phyloP scores from a whole-genome alignment of 495 filamentous ascomycete species.

The Penicillium arizonense region DNA sequence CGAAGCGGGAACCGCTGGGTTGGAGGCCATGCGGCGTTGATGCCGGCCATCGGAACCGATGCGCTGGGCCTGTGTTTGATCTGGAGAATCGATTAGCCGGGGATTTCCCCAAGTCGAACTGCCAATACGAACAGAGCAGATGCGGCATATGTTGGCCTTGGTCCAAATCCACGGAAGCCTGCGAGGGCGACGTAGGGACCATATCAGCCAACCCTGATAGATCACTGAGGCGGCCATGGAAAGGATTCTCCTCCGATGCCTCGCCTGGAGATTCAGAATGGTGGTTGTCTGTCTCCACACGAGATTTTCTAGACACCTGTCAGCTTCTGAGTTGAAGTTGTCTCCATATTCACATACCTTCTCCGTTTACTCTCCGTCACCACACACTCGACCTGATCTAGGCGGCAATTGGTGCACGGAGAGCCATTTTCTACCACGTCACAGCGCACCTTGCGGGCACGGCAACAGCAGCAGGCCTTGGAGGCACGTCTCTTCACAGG shows the following conservation, averaged over 20 bases:
- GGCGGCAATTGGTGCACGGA: slow-evolving; percentile 85
- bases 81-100: slow-evolving; percentile 14
- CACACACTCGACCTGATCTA: slow-evolving; percentile 85
- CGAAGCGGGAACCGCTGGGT: slow-evolving; percentile 36
- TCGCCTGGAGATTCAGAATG: slow-evolving; percentile 37
- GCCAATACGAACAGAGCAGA: slow-evolving; percentile 40
- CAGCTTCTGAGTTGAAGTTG: slow-evolving; percentile 8
- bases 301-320: slow-evolving; percentile 40
- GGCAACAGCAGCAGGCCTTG: slow-evolving; percentile 83
- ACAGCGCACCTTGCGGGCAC: slow-evolving; percentile 88
- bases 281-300: slow-evolving; percentile 37
- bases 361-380: slow-evolving; percentile 88
- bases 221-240: slow-evolving; percentile 28
- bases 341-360: slow-evolving; percentile 48
- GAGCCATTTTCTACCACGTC: slow-evolving; percentile 86
- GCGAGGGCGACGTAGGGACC: slow-evolving; percentile 39
- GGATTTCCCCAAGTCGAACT: too few species aligned
- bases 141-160: slow-evolving; percentile 50
- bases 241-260: slow-evolving; percentile 35
- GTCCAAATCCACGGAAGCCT: slow-evolving; percentile 41
- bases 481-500: slow-evolving; percentile 81
- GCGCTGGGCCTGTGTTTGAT: slow-evolving; percentile 39
- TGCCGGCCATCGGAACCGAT: slow-evolving; percentile 33
- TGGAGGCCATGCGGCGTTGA: slow-evolving; percentile 37
- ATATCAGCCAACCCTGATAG: slow-evolving; percentile 30